Percentiles rank a stretch among this genome's conserved stretches.
These are phyloP conservation scores for Solanum medicagineum DNA, from an alignment of 257 asterid genomes.

Conservation along the genomic window DNA sequence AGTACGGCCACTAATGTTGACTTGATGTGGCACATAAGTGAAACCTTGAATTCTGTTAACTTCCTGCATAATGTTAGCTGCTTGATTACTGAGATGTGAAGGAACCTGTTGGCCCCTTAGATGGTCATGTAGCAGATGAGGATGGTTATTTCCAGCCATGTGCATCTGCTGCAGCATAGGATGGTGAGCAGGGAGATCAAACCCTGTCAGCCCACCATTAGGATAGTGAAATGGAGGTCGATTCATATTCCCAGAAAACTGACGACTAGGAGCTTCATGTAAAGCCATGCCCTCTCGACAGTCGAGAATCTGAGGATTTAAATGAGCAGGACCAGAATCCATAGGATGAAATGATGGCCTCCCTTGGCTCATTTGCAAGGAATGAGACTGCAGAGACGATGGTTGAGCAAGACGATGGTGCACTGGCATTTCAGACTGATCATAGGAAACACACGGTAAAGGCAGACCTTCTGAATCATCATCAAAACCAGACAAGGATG, in stretches of 20 bases:
- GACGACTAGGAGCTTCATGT: slow-evolving; percentile 37
- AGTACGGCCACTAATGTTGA: slow-evolving; percentile 33
- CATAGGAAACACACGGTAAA: slow-evolving; percentile 26
- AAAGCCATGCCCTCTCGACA: slow-evolving; percentile 31
- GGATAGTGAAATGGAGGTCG: slow-evolving; percentile 54
- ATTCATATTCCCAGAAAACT: slow-evolving; percentile 28
- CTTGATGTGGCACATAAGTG: slow-evolving; percentile 33
- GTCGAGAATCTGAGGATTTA: slow-evolving; percentile 42
- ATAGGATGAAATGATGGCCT: slow-evolving; percentile 39
- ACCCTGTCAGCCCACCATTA: slow-evolving; percentile 36
- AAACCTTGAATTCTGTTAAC: slow-evolving; percentile 43
- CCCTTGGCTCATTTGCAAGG: slow-evolving; percentile 38
- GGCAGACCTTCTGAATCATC: slow-evolving; percentile 31
- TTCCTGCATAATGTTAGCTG: slow-evolving; percentile 37
- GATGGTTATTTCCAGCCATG: slow-evolving; percentile 32
- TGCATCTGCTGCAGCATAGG: slow-evolving; percentile 54
- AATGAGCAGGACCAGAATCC: slow-evolving; percentile 43
- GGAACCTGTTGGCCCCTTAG: slow-evolving; percentile 35
- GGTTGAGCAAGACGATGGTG: slow-evolving; percentile 32
- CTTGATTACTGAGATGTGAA: slow-evolving; percentile 35
- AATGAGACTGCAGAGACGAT: slow-evolving; percentile 38
- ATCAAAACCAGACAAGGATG: slow-evolving; percentile 17
- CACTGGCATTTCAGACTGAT: slow-evolving; percentile 19
- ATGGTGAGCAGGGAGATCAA: slow-evolving; percentile 42
- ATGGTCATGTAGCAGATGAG: slow-evolving; percentile 25